Evolutionary conservation across 2,329 filamentous ascomycete species (phyloP).

Genomic region (Fusarium sp.): DNA sequence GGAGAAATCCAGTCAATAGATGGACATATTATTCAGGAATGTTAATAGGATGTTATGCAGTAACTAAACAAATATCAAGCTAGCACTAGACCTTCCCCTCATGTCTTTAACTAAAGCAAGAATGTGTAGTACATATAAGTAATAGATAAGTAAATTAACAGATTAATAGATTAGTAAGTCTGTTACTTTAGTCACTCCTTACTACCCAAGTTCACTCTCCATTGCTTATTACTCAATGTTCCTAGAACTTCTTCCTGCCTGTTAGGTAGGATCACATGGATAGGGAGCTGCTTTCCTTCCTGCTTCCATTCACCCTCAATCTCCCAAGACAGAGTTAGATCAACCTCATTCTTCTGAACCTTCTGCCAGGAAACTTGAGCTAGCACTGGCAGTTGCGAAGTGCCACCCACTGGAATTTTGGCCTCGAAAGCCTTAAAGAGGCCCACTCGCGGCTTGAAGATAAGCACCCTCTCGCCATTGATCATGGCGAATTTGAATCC

Average conservation of each 20-base stretch:
- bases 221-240: background rate
- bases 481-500: background rate
- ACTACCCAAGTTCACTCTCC: background rate
- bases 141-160: too few species aligned
- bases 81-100: background rate
- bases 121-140: background rate
- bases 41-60: background rate
- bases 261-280: background rate
- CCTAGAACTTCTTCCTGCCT: background rate
- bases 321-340: background rate
- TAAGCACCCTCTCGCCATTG: background rate
- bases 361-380: background rate
- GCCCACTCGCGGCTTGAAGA: background rate
- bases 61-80: background rate
- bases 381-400: background rate
- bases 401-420: background rate
- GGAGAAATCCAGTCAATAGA: background rate
- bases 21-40: fast-evolving
- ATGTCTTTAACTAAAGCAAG: background rate
- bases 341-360: fast-evolving
- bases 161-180: background rate
- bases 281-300: background rate
- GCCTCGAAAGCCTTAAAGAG: background rate
- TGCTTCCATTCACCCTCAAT: fast-evolving
- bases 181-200: background rate